Percentiles rank a stretch among this genome's conserved stretches.
These are phyloP conservation scores for Linnemannia zychae DNA, from an alignment of 192 early-diverging fungal species.

Conservation along the genomic window DNA sequence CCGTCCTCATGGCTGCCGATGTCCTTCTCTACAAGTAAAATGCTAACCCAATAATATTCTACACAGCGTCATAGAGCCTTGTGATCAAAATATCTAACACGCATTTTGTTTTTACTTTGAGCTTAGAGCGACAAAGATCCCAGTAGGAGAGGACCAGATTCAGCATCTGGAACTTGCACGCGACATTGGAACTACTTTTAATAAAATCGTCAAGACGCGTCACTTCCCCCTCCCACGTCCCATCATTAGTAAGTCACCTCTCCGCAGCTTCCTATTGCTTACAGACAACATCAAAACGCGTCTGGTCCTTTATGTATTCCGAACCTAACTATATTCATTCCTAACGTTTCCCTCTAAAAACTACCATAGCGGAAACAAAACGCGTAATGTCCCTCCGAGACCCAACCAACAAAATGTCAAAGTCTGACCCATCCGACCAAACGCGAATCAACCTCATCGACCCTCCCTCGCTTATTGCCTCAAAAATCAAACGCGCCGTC, in stretches of 20 bases:
- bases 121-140: conserved; percentile 81
- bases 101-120: not conserved
- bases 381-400: conserved; percentile 89
- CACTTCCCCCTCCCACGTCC: conserved; percentile 79
- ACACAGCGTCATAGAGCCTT: not conserved
- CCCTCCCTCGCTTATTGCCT: conserved; percentile 69
- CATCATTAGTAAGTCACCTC: conserved; percentile 67
- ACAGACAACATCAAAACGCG: too few relatives aligned
- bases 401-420: conserved; percentile 90
- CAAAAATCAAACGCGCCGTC: conserved; percentile 78
- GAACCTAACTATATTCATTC: not conserved
- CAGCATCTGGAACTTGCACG: conserved; percentile 92
- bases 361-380: conserved; percentile 63
- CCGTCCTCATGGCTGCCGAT: conserved; percentile 93
- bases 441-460: conserved; percentile 86
- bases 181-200: conserved; percentile 84
- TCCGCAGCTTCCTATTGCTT: too few relatives aligned
- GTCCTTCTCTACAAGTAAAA: conserved; percentile 85
- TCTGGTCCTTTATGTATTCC: too few relatives aligned
- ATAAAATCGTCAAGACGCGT: conserved; percentile 72
- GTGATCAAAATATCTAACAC: not conserved
- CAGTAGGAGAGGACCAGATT: conserved; percentile 93
- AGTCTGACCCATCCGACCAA: conserved; percentile 78
- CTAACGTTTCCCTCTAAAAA: not conserved
- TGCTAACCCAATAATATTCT: not conserved